Evolutionary conservation across 1,284 basidiomycete species (phyloP), one percentile per base, ranked within the genome.

Genomic region (Gymnopus androsaceus): DNA sequence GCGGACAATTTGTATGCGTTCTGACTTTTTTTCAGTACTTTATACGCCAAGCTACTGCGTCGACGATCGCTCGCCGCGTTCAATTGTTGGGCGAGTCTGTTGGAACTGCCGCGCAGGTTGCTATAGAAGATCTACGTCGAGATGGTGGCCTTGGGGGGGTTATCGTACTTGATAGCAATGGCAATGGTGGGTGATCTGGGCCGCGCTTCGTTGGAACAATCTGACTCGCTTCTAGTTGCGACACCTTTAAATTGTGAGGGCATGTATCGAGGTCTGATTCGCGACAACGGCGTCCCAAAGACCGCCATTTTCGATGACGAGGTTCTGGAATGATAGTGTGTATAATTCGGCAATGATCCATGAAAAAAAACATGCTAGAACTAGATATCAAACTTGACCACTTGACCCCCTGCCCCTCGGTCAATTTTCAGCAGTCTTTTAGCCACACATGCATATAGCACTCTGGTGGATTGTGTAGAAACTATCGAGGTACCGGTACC

Each of bases 231-330:
- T 47, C 11, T 61, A 90, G 87, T 88, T 33, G 72, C 85, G 0
- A 80, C 88, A 72, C 81, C 87, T 3, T 66, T 93, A 58, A 92
- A 92, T 64, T 86, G 84, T 59, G 75, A 78, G 19, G 87, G 89
- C 3, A 93, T 94, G 91, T 92, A 91, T 66, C 77, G 90, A 46
- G 91, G 91, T 3, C 75, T 92, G 14, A 84, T 92, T 42, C 72
- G 77, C 30, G 73, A 76, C 54, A 87, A 90, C 54, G 88, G 86
- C 7, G 66, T 82, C 4, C 77, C 88, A 0, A 82, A 82, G 68
- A 88, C 87, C 0, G 90, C 90, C 4, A 88, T 92, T 55, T 92
- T 92, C 67, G 73, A 75, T 28, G 87, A 92, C 58, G 91, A 93
- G 48, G 74, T 78, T 33, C 67, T 86, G 28, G 52, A 58, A 25